A percentile compares a stretch with the other conserved stretches of the same genome.
phyloP scores from a whole-genome alignment of 2,329 filamentous ascomycete genomes.

The Exophiala phaeomuriformis region DNA sequence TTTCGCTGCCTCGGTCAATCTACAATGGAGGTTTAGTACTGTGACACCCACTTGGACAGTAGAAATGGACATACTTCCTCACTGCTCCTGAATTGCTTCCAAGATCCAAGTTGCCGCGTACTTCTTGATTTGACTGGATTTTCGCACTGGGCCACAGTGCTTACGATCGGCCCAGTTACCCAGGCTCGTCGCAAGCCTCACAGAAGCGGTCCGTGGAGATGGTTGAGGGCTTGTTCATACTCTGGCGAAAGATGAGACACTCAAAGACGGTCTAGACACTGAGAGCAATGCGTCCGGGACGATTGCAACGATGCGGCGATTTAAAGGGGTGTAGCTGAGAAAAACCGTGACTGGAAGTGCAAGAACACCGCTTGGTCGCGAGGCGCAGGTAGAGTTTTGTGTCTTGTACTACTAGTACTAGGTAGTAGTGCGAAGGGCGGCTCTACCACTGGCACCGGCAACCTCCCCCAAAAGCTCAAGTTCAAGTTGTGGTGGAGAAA shows the following conservation, averaged over 20 bases:
- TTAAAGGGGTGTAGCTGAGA: slow-evolving; percentile 8
- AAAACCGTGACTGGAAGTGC: slow-evolving; percentile 10
- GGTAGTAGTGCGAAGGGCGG: background rate
- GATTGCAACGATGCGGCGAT: slow-evolving; percentile 10
- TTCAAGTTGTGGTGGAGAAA: too few relatives aligned
- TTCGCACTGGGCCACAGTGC: slow-evolving; percentile 7
- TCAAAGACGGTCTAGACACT: background rate
- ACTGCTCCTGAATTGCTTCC: background rate
- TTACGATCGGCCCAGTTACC: slow-evolving; percentile 25
- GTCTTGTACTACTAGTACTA: background rate
- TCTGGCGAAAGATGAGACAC: slow-evolving; percentile 18
- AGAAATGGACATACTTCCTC: background rate
- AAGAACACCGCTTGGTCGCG: background rate
- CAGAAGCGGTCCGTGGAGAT: slow-evolving; percentile 27
- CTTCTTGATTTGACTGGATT: background rate
- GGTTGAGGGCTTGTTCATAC: slow-evolving; percentile 29
- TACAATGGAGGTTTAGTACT: background rate
- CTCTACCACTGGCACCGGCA: too few relatives aligned
- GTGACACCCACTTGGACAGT: background rate
- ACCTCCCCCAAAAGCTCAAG: too few relatives aligned
- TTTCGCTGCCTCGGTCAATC: background rate
- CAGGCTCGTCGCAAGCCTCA: slow-evolving; percentile 28
- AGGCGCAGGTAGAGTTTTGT: slow-evolving; percentile 11
- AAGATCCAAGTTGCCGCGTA: background rate
- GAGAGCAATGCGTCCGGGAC: slow-evolving; percentile 17